Base-by-base conservation (phyloP, 2,329 filamentous ascomycete species). In the Penicillium sp. region DNA sequence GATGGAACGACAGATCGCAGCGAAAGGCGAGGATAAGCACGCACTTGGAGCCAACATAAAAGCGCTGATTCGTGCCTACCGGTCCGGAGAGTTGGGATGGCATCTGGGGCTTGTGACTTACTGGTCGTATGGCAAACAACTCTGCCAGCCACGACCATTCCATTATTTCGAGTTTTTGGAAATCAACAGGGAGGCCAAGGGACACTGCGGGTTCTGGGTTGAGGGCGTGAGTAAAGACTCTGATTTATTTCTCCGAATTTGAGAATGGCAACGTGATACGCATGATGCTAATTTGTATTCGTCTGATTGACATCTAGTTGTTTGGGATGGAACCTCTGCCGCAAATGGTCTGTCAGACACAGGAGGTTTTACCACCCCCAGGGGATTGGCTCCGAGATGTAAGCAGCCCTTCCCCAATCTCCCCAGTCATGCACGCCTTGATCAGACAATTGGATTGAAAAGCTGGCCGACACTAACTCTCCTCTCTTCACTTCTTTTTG, bases 81-180 rank as follows among this genome's bases (percentile, higher is more conserved):
- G 38, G 38, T 26, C 47, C 12, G 9, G 27, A 4, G 12, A 33
- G 8, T 37, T 45, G 11, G 37, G 33, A 6, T 49, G 47, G 43
- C n/a, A 37, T 12, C 11, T 26, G 5, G 47, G 47, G 6, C 47
- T 49, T 7, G 43, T 49, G 9, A 49, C 42, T 3, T 49, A 49
- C 41, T 49, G 43, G 32, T 43, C 43, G 29, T 5, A 49, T n/a
- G 47, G 47, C 6, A 26, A 12, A 2, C 32, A 39, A n/a, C 9
- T 45, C 5, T 49, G 29, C n/a, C 38, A 45, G 18, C 47, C 47
- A 1, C n/a, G 47, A 4, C 37, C 42, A 8, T 49, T 45, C 33
- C 38, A 45, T 9, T 41, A 35, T 5, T 32, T 41, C 7, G 47
- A 49, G 27, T 45, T 45, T 27, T n/a, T 27, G 8, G 5, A 29